Conservation (phyloP, 345 rosid species). For the Gossypium thurberi region DNA sequence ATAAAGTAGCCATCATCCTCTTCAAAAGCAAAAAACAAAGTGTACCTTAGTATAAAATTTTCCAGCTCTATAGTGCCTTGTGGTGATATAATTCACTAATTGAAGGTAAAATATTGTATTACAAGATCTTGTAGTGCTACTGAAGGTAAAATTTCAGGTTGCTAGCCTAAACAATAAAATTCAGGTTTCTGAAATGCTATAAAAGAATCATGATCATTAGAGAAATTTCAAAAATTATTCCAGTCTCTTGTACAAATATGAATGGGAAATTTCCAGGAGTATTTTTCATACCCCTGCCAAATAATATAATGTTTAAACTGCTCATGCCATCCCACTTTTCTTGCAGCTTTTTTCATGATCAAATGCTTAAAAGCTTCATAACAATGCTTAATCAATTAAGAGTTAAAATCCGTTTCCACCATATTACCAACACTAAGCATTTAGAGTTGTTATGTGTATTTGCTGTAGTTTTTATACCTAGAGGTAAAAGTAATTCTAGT, state of each 20-base stretch:
- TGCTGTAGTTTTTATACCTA: neutral
- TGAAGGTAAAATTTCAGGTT: neutral
- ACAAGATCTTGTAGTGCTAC: neutral
- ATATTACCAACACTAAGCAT: neutral
- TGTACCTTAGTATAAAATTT: neutral
- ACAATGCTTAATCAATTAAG: neutral
- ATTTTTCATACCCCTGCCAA: neutral
- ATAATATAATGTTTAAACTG: neutral
- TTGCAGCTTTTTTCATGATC: neutral
- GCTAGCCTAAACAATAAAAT: neutral
- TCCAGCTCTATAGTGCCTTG: neutral
- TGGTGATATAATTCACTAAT: neutral
- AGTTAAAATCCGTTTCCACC: neutral
- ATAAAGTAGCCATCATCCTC: neutral
- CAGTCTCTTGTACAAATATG: neutral
- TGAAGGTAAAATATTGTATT: neutral
- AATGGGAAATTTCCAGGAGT: neutral
- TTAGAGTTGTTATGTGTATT: neutral
- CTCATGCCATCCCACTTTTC: neutral
- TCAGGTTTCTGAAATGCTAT: neutral
- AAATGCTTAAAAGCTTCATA: neutral
- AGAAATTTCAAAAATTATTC: neutral
- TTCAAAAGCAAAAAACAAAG: neutral
- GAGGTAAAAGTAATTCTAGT: neutral
- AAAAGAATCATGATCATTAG: neutral